Base-by-base conservation (phyloP, 352 stramenopile species). In the Phytophthora podocarpi region DNA sequence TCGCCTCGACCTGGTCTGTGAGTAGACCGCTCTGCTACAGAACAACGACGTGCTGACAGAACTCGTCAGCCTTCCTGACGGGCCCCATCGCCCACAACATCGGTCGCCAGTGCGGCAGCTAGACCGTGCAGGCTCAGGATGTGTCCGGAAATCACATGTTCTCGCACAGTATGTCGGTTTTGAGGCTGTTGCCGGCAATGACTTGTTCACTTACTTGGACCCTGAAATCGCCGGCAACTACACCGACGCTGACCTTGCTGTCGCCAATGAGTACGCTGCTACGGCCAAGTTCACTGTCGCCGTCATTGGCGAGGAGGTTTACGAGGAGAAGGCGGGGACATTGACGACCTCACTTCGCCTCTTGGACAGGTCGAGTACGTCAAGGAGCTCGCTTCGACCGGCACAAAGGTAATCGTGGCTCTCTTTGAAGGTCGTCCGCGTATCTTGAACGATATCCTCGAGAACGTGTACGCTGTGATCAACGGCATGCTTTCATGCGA, bases 291-390 rank as follows among this genome's bases (percentile, higher is more conserved):
- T 28, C 37, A 59, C 49, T 13, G 12, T 59, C 11, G 50, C 88
- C 11, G 82, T 73, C 21, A 75, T 95, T 23, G 86, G 87, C 23
- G 87, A 96, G 61, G 46, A 42, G 13, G 47, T 74, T 3, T 96
- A 95, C 57, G 72, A 86, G 6, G 87, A 95, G 52, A 96, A 93
- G 49, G 72, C 67, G 2, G 87, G 88, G 88, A 96, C 50, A 82
- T 96, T 41, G 49, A 88, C 28, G 78, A 93, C 41, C 47, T 92
- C 1, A 56, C 68, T 0, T 66, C 93, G 8, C 74, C 86, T 5
- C 26, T 28, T 13, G 80, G 85, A 13, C 80, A 95, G 48, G 65
- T 90, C 31, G 73, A 79, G 48, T 94, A 94, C 47, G 51, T 59
- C 2, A 59, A 59, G 37, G 51, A 49, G 5, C 51, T 59, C 21